Conservation (phyloP, 768 basidiomycete species). For the Russula griseocarnosa region DNA sequence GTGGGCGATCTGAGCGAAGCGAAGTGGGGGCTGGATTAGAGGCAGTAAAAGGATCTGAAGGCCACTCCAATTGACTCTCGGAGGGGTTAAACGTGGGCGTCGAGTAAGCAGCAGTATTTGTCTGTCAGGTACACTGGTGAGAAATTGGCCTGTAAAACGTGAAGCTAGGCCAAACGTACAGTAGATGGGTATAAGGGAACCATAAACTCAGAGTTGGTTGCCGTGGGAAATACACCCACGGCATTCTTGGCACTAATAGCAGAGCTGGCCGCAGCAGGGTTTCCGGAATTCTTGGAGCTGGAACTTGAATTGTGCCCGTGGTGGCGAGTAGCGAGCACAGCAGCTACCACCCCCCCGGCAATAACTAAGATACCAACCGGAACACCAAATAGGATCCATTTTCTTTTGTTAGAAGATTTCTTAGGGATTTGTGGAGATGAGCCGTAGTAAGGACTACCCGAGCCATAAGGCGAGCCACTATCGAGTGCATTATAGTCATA, state of each 20-base stretch:
- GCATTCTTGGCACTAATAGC: constrained; percentile 55
- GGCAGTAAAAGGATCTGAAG: constrained; percentile 71
- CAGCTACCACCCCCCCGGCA: constrained; percentile 67
- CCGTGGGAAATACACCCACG: constrained; percentile 67
- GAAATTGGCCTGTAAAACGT: background rate
- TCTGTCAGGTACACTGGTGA: constrained; percentile 42
- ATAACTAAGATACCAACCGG: constrained; percentile 63
- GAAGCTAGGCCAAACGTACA: constrained; percentile 46
- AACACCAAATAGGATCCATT: constrained; percentile 73
- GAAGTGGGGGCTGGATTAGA: constrained; percentile 54
- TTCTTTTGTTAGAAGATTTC: constrained; percentile 59
- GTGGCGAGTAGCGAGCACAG: constrained; percentile 64
- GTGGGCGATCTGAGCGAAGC: constrained; percentile 77
- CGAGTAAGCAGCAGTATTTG: constrained; percentile 67
- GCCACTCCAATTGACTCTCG: constrained; percentile 62
- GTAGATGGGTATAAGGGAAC: constrained; percentile 86
- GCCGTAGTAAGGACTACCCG: constrained; percentile 65
- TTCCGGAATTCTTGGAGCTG: constrained; percentile 28
- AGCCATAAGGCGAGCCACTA: constrained; percentile 44
- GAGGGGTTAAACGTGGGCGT: constrained; percentile 66
- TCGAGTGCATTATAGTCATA: constrained; percentile 41
- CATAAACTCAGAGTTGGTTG: constrained; percentile 74
- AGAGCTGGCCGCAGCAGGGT: constrained; percentile 48
- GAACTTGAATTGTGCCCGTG: constrained; percentile 35
- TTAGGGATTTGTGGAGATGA: constrained; percentile 52